These are phyloP conservation scores for Aspergillus panamensis DNA, from an alignment of 495 filamentous ascomycete species.

Conservation along the genomic window DNA sequence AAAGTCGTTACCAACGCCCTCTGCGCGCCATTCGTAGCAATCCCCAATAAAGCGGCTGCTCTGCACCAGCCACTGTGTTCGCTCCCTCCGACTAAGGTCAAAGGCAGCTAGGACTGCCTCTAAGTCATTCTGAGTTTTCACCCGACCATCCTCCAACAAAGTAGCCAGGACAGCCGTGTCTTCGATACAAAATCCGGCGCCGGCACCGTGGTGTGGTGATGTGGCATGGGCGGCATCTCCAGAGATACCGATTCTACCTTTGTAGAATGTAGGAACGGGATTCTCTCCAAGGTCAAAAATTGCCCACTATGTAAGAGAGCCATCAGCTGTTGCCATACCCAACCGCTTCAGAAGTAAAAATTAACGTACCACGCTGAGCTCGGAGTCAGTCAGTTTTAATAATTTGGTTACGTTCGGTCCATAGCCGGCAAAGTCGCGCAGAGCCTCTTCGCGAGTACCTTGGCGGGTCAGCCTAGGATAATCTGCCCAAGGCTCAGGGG, in stretches of 20 bases:
- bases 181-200: constrained; percentile 56
- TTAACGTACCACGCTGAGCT: constrained; percentile 25
- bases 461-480: constrained; percentile 26
- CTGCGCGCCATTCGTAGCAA: constrained; percentile 27
- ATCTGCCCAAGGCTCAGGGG: constrained; percentile 35
- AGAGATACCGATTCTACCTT: constrained; percentile 41
- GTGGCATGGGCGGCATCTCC: constrained; percentile 51
- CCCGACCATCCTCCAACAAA: constrained; percentile 28
- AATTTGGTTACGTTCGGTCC: constrained; percentile 28
- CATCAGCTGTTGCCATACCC: constrained; percentile 31
- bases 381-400: constrained; percentile 22
- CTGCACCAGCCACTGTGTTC: constrained; percentile 34
- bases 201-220: constrained; percentile 51
- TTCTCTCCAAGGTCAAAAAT: constrained; percentile 53
- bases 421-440: constrained; percentile 37
- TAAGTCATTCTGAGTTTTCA: constrained; percentile 16
- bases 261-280: constrained; percentile 39
- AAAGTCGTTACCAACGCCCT: constrained; percentile 21
- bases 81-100: constrained; percentile 22
- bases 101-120: constrained; percentile 22
- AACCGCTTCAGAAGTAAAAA: background rate
- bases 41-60: constrained; percentile 34
- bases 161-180: constrained; percentile 47
- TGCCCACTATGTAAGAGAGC: constrained; percentile 42
- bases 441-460: constrained; percentile 32